Evolutionary conservation across 768 basidiomycete genomes (phyloP).

Genomic region (Chalciporus chontae): DNA sequence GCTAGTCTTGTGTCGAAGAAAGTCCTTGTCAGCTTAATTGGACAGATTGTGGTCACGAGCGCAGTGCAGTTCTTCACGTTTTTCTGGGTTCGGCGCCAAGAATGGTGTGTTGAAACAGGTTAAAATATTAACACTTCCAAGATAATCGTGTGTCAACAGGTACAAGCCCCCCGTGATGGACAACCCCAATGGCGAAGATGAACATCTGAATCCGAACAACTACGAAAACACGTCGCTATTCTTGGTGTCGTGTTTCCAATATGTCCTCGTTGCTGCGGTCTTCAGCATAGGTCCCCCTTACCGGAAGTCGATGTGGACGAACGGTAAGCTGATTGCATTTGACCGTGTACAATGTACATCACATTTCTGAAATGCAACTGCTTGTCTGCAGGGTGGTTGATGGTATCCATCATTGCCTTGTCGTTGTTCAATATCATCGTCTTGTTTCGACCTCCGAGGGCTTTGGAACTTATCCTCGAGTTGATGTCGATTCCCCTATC

Average conservation of each 20-base stretch:
- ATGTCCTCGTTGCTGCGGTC: conserved; percentile 93
- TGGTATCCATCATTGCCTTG: conserved; percentile 69
- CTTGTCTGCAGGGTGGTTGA: conserved; percentile 61
- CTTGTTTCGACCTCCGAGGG: conserved; percentile 64
- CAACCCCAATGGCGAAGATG: conserved; percentile 47
- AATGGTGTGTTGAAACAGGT: conserved; percentile 53
- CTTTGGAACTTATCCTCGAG: conserved; percentile 60
- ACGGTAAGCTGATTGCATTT: conserved; percentile 51
- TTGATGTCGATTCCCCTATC: conserved; percentile 70
- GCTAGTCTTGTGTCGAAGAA: conserved; percentile 95
- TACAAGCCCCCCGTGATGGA: conserved; percentile 64
- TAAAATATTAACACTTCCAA: neutral
- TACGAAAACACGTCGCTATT: conserved; percentile 93
- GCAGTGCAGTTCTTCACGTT: conserved; percentile 84
- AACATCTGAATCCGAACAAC: conserved; percentile 79
- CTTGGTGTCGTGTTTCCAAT: conserved; percentile 96
- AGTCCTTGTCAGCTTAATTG: conserved; percentile 88
- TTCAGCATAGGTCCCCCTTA: conserved; percentile 99
- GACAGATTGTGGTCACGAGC: conserved; percentile 86
- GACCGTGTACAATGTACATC: neutral
- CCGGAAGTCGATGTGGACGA: conserved; percentile 92
- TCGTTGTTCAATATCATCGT: conserved; percentile 73
- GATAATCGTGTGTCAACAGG: conserved; percentile 40
- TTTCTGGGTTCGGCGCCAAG: conserved; percentile 80
- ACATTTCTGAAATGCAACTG: neutral